Conservation (phyloP, 805 yeast genomes). For the Yarrowia yakushimensis region DNA sequence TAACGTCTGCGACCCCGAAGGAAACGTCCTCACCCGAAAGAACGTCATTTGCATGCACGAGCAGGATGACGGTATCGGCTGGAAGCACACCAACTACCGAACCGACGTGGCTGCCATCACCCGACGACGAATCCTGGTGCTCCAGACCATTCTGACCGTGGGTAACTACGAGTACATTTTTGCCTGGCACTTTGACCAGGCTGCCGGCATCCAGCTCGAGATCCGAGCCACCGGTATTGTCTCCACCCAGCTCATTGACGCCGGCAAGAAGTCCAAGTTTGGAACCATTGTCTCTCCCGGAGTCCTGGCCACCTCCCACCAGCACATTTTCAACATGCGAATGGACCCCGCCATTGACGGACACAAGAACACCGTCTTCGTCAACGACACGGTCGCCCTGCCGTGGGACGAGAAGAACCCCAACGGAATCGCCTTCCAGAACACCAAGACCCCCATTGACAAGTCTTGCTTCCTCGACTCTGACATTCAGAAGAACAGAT, state of each 20-base stretch:
- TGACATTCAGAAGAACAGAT: slow-evolving; percentile 70
- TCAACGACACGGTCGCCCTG: slow-evolving; percentile 64
- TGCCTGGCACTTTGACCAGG: slow-evolving; percentile 69
- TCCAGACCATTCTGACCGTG: slow-evolving; percentile 80
- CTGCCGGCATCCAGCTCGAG: slow-evolving; percentile 73
- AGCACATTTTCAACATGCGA: slow-evolving; percentile 74
- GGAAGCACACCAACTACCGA: slow-evolving; percentile 78
- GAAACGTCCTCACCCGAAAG: slow-evolving; percentile 60
- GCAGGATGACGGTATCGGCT: slow-evolving; percentile 75
- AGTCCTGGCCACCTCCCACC: slow-evolving; percentile 81
- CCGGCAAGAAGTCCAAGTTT: slow-evolving; percentile 57
- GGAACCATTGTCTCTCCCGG: slow-evolving; percentile 77
- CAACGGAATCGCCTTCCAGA: slow-evolving; percentile 64
- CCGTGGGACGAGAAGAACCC: slow-evolving; percentile 57
- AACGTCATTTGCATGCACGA: slow-evolving; percentile 80
- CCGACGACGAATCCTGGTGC: slow-evolving; percentile 74
- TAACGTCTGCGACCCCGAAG: slow-evolving; percentile 52
- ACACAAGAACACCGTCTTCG: slow-evolving; percentile 67
- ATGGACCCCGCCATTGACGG: slow-evolving; percentile 82
- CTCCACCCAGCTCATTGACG: slow-evolving; percentile 79
- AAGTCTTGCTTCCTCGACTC: slow-evolving; percentile 70
- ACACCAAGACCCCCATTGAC: slow-evolving; percentile 62
- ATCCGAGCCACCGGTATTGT: slow-evolving; percentile 84
- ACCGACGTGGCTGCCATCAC: slow-evolving; percentile 60
- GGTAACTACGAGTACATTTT: slow-evolving; percentile 79